phyloP scores from a whole-genome alignment of 2,329 filamentous ascomycete species.

The Fusarium duplospermum region DNA sequence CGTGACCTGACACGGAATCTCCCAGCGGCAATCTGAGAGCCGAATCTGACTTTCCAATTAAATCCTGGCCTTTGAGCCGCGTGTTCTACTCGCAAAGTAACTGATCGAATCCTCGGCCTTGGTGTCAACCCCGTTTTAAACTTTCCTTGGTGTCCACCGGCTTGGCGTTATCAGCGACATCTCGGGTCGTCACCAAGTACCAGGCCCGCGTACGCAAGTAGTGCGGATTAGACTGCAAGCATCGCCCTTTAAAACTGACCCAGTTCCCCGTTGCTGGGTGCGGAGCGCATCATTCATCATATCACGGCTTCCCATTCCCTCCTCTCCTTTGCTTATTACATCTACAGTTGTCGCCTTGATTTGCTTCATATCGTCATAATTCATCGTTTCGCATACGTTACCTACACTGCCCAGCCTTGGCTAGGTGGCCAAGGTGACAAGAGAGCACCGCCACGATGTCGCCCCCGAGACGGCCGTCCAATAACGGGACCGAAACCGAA shows the following conservation, averaged over 20 bases:
- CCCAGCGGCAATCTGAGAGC: background rate
- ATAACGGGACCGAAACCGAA: slow-evolving; percentile 22
- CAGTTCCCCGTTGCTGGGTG: slow-evolving; percentile 28
- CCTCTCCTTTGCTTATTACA: slow-evolving; percentile 1
- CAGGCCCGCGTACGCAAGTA: background rate
- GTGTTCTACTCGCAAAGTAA: background rate
- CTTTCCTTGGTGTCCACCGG: background rate
- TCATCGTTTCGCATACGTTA: background rate
- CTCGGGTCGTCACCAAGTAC: background rate
- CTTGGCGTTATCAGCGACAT: background rate
- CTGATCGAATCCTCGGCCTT: background rate
- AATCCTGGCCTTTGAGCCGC: background rate
- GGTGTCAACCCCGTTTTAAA: background rate
- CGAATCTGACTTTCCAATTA: background rate
- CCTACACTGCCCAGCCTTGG: background rate
- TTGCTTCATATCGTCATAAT: background rate
- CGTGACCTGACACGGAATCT: background rate
- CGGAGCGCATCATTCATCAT: slow-evolving; percentile 21
- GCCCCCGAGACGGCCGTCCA: slow-evolving; percentile 25
- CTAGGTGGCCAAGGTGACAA: slow-evolving; percentile 14
- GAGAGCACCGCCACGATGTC: slow-evolving; percentile 24
- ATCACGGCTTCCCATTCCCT: slow-evolving; percentile 17
- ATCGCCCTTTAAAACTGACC: slow-evolving; percentile 11
- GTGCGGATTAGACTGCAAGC: slow-evolving; percentile 10
- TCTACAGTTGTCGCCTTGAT: background rate